phyloP scores from a whole-genome alignment of 164 flowering plant genomes.

The Buxus sempervirens region DNA sequence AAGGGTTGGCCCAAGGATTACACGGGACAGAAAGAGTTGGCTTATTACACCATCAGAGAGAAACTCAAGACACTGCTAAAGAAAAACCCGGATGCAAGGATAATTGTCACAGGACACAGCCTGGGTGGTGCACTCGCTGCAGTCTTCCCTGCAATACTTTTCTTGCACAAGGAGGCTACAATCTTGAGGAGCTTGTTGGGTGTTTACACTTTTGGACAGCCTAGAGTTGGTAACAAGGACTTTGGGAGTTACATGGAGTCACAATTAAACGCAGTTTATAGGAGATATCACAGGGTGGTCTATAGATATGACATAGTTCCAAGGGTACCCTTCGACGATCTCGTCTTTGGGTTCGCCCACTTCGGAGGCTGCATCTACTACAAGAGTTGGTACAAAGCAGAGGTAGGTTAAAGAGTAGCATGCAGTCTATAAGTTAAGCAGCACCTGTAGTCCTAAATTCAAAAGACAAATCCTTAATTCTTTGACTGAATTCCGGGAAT shows the following conservation, averaged over 20 bases:
- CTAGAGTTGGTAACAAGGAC: slow-evolving; percentile 44
- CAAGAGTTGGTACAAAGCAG: slow-evolving; percentile 29
- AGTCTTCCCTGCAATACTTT: slow-evolving; percentile 36
- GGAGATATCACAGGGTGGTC: slow-evolving; percentile 35
- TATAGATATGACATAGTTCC: slow-evolving; percentile 41
- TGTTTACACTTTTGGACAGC: slow-evolving; percentile 52
- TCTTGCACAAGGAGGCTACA: slow-evolving; percentile 31
- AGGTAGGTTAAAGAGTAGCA: slow-evolving; percentile 36
- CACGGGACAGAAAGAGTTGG: slow-evolving; percentile 6
- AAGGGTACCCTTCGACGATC: slow-evolving; percentile 38
- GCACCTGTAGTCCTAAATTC: no score
- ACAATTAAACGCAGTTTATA: slow-evolving; percentile 11
- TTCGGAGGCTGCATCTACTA: slow-evolving; percentile 48
- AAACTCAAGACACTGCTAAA: slow-evolving; percentile 21
- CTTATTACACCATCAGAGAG: slow-evolving; percentile 49
- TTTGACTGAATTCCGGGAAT: no score
- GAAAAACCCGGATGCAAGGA: slow-evolving; percentile 25
- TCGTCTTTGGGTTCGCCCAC: slow-evolving; percentile 36
- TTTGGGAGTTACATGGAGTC: slow-evolving; percentile 34
- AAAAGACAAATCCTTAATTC: no score
- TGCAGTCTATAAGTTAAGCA: no score
- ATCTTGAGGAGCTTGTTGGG: slow-evolving; percentile 41
- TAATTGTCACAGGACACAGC: slow-evolving; percentile 52
- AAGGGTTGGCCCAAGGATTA: slow-evolving; percentile 42
- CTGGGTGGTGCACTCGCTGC: slow-evolving; percentile 51